These are phyloP conservation scores for Boletus sp. DNA, from an alignment of 768 basidiomycete genomes.

Conservation along the genomic window DNA sequence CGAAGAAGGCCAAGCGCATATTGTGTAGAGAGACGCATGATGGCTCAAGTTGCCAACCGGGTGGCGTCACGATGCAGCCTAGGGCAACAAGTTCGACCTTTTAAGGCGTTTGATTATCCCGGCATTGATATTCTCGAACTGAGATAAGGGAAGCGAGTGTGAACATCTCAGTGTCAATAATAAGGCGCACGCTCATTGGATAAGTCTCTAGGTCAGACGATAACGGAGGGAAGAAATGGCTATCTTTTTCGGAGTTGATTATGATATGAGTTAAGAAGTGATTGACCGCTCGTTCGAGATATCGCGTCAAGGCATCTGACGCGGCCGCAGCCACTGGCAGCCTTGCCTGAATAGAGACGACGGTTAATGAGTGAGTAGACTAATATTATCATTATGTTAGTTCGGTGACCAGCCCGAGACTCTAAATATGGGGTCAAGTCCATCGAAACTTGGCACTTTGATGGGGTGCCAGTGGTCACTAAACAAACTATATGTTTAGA, in stretches of 20 bases:
- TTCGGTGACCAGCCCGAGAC: too few relatives aligned
- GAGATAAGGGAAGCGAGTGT: conserved; percentile 4
- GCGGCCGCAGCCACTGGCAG: too few relatives aligned
- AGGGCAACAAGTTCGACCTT: neutral
- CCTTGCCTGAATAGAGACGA: too few relatives aligned
- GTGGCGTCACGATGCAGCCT: neutral
- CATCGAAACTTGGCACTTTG: too few relatives aligned
- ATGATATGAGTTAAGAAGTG: too few relatives aligned
- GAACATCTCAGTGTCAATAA: neutral
- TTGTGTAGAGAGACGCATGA: conserved; percentile 13
- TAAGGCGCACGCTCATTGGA: neutral
- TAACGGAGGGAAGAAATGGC: neutral
- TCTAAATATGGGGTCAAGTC: too few relatives aligned
- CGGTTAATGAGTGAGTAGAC: too few relatives aligned
- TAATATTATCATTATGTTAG: too few relatives aligned
- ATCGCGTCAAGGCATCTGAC: too few relatives aligned
- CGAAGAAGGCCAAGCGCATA: conserved; percentile 8
- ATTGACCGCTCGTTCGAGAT: too few relatives aligned
- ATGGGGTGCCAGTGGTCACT: too few relatives aligned
- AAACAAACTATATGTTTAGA: too few relatives aligned
- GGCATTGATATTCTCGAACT: neutral
- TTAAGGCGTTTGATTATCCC: conserved; percentile 11
- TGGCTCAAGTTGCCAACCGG: neutral
- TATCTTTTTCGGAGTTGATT: neutral
- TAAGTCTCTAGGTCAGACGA: neutral